phyloP scores from a whole-genome alignment of 352 stramenopile species.

The Thalassiosira livingstoniorum region DNA sequence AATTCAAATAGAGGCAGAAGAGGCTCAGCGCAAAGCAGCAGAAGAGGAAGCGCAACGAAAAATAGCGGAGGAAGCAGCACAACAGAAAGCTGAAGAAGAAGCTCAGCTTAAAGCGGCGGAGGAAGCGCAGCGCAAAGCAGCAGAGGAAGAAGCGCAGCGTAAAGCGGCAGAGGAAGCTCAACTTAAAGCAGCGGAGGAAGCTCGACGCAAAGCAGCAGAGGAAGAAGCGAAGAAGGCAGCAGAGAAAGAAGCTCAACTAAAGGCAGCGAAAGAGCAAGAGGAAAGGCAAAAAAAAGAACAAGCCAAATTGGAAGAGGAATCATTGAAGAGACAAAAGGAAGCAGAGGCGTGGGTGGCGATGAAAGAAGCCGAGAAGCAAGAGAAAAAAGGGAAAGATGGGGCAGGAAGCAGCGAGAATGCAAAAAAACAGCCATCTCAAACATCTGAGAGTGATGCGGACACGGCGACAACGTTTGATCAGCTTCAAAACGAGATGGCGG shows the following conservation, averaged over 20 bases:
- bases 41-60: not conserved
- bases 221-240: not conserved
- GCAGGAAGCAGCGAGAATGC: not conserved
- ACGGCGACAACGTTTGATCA: conserved; percentile 1
- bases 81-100: conserved; percentile 1
- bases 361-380: not conserved
- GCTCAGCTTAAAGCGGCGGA: not conserved
- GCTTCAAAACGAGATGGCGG: not conserved
- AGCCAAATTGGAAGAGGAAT: not conserved
- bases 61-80: not conserved
- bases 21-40: conserved; percentile 4
- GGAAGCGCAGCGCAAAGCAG: not conserved
- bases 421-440: not conserved
- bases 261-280: too few species aligned
- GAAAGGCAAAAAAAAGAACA: not conserved
- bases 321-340: not conserved
- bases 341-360: conserved; percentile 1
- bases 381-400: not conserved
- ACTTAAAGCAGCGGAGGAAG: not conserved
- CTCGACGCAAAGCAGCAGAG: not conserved
- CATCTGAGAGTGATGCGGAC: not conserved
- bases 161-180: not conserved
- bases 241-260: conserved; percentile 3
- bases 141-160: conserved; percentile 8
- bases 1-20: conserved; percentile 9